A percentile compares a stretch with the other conserved stretches of the same genome.
phyloP scores from a whole-genome alignment of 106 monocot species.

The Alisma plantagoaquatica region DNA sequence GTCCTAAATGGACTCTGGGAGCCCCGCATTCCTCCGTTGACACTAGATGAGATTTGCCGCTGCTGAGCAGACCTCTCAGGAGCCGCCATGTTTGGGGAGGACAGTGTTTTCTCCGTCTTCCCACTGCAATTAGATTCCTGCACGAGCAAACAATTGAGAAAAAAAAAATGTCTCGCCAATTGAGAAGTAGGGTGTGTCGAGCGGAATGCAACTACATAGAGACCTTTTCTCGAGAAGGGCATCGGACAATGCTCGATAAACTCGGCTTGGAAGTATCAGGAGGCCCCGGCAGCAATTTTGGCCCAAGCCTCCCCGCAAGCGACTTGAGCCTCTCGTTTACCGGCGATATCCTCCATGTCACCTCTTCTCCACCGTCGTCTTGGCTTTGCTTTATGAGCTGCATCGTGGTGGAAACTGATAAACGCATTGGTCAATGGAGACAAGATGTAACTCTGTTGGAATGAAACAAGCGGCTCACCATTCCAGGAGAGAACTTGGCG shows the following conservation, averaged over 20 bases:
- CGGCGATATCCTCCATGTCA: slow-evolving; percentile 93
- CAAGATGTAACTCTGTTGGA: not conserved
- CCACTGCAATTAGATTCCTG: not conserved
- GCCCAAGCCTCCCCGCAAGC: slow-evolving; percentile 37
- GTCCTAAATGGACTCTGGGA: slow-evolving; percentile 52
- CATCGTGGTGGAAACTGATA: not conserved
- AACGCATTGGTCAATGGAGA: not conserved
- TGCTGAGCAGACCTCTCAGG: not conserved
- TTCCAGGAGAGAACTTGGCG: slow-evolving; percentile 87
- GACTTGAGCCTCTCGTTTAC: slow-evolving; percentile 56
- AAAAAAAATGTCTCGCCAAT: not conserved
- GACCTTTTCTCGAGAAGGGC: slow-evolving; percentile 43
- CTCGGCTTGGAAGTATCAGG: slow-evolving; percentile 13
- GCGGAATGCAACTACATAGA: too few species aligned
- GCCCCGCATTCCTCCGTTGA: slow-evolving; percentile 11
- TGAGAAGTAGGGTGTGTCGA: too few species aligned
- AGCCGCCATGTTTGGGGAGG: slow-evolving; percentile 16
- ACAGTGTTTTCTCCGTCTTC: slow-evolving; percentile 23
- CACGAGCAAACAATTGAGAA: not conserved
- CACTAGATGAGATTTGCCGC: not conserved
- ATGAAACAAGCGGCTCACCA: slow-evolving; percentile 31
- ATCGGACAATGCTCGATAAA: slow-evolving; percentile 25
- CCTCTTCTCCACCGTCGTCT: slow-evolving; percentile 82
- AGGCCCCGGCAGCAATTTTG: slow-evolving; percentile 8
- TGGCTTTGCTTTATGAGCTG: slow-evolving; percentile 95